Evolutionary conservation across 495 filamentous ascomycete genomes (phyloP).

Genomic region (Wilcoxina mikolae): DNA sequence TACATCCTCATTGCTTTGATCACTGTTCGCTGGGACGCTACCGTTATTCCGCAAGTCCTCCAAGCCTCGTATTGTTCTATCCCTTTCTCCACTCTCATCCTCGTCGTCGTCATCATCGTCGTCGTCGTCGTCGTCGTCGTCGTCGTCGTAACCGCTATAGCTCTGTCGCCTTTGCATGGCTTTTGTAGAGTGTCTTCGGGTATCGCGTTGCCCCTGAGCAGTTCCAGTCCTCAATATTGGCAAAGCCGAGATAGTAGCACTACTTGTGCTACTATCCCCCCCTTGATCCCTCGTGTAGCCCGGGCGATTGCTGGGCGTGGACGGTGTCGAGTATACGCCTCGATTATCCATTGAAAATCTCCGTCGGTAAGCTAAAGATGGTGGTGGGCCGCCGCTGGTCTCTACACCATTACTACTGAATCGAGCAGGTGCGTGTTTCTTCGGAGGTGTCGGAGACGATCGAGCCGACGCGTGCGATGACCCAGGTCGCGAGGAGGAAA

Average conservation of each 20-base stretch:
- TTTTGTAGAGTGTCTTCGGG: background rate
- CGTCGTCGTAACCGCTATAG: slow-evolving; percentile 6
- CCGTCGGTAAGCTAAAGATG: slow-evolving; percentile 25
- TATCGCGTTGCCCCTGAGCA: slow-evolving; percentile 7
- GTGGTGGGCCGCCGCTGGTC: slow-evolving; percentile 25
- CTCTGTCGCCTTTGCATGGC: slow-evolving; percentile 5
- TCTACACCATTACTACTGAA: slow-evolving; percentile 31
- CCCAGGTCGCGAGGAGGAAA: slow-evolving; percentile 10
- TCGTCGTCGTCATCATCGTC: slow-evolving; percentile 24
- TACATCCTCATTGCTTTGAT: slow-evolving; percentile 34
- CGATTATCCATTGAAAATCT: slow-evolving; percentile 24
- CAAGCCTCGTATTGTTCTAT: slow-evolving; percentile 29
- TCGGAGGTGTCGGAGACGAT: slow-evolving; percentile 8
- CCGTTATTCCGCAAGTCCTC: slow-evolving; percentile 21
- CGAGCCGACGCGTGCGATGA: slow-evolving; percentile 12
- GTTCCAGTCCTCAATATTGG: slow-evolving; percentile 16
- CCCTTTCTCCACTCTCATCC: slow-evolving; percentile 24
- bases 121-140: slow-evolving; percentile 11
- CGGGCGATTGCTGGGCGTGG: slow-evolving; percentile 7
- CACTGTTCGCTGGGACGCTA: slow-evolving; percentile 11
- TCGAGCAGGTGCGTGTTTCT: slow-evolving; percentile 17
- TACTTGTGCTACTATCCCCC: slow-evolving; percentile 11
- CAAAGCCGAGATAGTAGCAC: slow-evolving; percentile 12
- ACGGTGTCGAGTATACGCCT: slow-evolving; percentile 6
- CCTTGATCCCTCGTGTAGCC: slow-evolving; percentile 4